A percentile compares a stretch with the other conserved stretches of the same genome.
phyloP scores from a whole-genome alignment of 805 yeast species.

The Cyberlindnera bimundalis region DNA sequence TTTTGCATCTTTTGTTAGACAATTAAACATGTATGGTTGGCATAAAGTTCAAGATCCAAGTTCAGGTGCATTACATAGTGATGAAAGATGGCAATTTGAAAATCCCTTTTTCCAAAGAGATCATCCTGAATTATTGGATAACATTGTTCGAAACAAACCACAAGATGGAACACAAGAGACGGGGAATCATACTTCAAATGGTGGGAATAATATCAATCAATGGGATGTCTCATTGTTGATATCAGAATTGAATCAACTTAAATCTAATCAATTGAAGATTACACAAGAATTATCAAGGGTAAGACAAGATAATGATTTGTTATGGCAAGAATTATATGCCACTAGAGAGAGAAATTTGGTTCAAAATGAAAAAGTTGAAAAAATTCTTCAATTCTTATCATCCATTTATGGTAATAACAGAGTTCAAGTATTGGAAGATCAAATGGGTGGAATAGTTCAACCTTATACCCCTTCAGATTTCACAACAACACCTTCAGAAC shows the following conservation, averaged over 20 bases:
- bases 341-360: constrained; percentile 82
- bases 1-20: constrained; percentile 94
- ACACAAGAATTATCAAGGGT: constrained; percentile 82
- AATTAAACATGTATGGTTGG: constrained; percentile 98
- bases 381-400: constrained; percentile 83
- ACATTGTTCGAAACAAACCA: constrained; percentile 73
- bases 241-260: constrained; percentile 44
- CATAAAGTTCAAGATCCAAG: constrained; percentile 94
- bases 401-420: constrained; percentile 43
- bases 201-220: neutral
- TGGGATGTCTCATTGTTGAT: constrained; percentile 37
- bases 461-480: constrained; percentile 3
- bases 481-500: neutral
- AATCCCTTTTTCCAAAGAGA: constrained; percentile 76
- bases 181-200: no score
- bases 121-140: constrained; percentile 79
- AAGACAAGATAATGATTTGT: constrained; percentile 78
- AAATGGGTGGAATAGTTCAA: constrained; percentile 8
- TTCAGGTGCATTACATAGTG: constrained; percentile 66
- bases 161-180: constrained; percentile 17
- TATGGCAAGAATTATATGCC: constrained; percentile 86
- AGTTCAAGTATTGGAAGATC: constrained; percentile 23
- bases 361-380: constrained; percentile 85
- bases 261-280: constrained; percentile 73
- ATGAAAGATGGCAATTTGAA: constrained; percentile 86